Base-by-base conservation (phyloP, 768 basidiomycete species). In the Naematelia encephala region DNA sequence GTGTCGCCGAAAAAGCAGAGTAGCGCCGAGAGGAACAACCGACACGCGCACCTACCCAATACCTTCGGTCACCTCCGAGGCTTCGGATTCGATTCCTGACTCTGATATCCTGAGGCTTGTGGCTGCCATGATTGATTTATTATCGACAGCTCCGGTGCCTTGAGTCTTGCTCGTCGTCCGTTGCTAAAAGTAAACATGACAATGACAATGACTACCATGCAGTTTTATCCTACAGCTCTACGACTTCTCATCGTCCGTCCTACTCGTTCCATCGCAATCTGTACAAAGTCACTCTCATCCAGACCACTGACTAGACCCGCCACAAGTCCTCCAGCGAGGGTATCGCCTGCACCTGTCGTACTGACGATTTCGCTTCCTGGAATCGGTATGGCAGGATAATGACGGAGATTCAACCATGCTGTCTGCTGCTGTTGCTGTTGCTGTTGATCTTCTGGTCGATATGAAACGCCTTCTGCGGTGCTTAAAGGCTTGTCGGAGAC, bases 291-390 rank as follows among this genome's bases (percentile, higher is more conserved):
- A 12, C 50, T 51, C 42, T 67, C 60, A 2, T 39, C n/a, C n/a
- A 26, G 56, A 4, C 50, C 58, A 16, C 39, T 27, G 0, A 80
- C 74, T 12, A 91, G 76, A 8, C 80, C 79, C 4, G 90, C 87
- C n/a, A 93, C 76, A 27, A 96, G 70, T 1, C 87, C 84, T 4
- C 92, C 93, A 1, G 89, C 91, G 23, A 96, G 83, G 2, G 89
- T 87, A 77, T 97, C 93, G 0, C 93, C 93, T 0, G 90, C 92
- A 1, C 94, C 94, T 0, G 93, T 97, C 8, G 90, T 89, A 64
- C 87, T 92, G 21, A 86, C 78, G 10, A 80, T 67, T 23, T 73
- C 67, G 14, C 74, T 71, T 4, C 84, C 65, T 2, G 60, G 68
- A 10, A 83, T 77, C 14, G 79, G 61, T 0, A 76, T 70, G 5